phyloP scores from a whole-genome alignment of 208 protist species.

The Crithidia expoeki region DNA sequence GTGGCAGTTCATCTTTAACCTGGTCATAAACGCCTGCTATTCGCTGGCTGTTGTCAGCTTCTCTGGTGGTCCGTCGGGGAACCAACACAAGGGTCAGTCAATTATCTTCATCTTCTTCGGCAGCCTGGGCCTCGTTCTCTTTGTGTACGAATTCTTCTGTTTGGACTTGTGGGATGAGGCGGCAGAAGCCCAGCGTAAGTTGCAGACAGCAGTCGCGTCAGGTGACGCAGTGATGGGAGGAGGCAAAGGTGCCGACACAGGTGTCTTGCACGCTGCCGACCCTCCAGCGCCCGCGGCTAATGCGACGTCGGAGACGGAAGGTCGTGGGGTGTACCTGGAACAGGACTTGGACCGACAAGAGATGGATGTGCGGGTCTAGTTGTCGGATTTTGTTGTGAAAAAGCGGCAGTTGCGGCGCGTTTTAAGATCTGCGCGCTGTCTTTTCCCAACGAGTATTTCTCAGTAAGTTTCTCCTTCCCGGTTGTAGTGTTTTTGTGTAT shows the following conservation, averaged over 20 bases:
- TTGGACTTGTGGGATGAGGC: slow-evolving; percentile 19
- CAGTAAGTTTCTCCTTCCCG: background rate
- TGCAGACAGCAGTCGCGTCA: background rate
- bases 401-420: background rate
- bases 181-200: background rate
- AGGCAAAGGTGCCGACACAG: background rate
- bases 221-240: too few species aligned
- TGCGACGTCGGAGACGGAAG: background rate
- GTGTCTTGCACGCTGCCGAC: background rate
- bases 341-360: slow-evolving; percentile 3
- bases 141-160: slow-evolving; percentile 30
- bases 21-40: slow-evolving; percentile 56
- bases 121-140: slow-evolving; percentile 9
- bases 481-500: background rate
- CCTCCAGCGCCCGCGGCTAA: background rate
- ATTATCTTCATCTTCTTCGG: slow-evolving; percentile 31
- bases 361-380: slow-evolving; percentile 6
- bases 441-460: too few species aligned
- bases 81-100: slow-evolving; percentile 26
- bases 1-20: slow-evolving; percentile 63
- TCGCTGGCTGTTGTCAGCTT: slow-evolving; percentile 12
- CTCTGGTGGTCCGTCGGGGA: slow-evolving; percentile 14
- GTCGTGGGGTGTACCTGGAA: background rate
- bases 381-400: too few species aligned
- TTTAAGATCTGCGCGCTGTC: too few species aligned